Conservation (phyloP, 768 basidiomycete genomes). For the Ramaria sp. region DNA sequence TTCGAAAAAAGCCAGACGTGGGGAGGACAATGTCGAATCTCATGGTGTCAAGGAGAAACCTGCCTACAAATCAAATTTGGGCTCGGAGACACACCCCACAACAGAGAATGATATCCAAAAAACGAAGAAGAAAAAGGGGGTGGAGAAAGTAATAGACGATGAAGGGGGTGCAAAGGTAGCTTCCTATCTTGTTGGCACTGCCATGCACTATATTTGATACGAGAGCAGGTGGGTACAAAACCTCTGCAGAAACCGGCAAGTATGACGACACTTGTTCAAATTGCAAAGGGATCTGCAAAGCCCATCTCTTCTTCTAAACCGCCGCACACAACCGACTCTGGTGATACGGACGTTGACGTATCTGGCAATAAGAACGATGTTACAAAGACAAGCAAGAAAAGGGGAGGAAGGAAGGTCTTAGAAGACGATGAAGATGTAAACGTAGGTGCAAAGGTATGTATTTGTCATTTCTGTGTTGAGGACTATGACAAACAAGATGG, state of each 20-base stretch:
- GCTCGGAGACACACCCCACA: not conserved
- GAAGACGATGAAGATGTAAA: not conserved
- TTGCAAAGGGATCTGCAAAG: too few relatives aligned
- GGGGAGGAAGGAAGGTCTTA: not conserved
- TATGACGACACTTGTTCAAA: too few relatives aligned
- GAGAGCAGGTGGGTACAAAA: too few relatives aligned
- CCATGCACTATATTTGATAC: too few relatives aligned
- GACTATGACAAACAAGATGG: not conserved
- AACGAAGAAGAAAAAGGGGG: constrained; percentile 1
- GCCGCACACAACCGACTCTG: too few relatives aligned
- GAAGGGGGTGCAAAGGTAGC: not conserved
- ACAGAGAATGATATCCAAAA: not conserved
- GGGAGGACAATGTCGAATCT: not conserved
- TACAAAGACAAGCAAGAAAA: not conserved
- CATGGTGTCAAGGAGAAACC: not conserved
- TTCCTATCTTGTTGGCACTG: too few relatives aligned
- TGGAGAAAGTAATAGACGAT: not conserved
- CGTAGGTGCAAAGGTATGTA: too few relatives aligned
- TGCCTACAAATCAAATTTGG: too few relatives aligned
- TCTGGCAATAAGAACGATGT: not conserved
- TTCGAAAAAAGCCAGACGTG: not conserved
- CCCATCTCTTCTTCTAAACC: too few relatives aligned
- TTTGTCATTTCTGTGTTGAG: not conserved
- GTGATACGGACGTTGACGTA: too few relatives aligned
- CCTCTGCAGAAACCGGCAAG: too few relatives aligned